Conservation (phyloP, 208 protist genomes). For the Zelonia costaricensis region DNA sequence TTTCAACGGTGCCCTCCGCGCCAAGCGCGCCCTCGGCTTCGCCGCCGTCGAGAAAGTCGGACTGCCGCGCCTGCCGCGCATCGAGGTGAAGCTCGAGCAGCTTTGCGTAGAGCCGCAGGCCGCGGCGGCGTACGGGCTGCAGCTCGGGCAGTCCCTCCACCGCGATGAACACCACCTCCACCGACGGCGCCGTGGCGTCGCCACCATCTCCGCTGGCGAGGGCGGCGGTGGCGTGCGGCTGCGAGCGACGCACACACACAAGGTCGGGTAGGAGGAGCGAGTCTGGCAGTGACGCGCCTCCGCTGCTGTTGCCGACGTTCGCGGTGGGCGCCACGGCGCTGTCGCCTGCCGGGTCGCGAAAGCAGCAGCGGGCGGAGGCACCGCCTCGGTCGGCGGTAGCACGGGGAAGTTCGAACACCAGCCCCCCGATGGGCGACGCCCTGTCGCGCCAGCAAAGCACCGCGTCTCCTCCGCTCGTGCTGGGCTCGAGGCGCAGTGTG, state of each 20-base stretch:
- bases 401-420: too few relatives aligned
- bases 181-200: not conserved
- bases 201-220: not conserved
- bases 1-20: not conserved
- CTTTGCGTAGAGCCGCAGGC: constrained; percentile 7
- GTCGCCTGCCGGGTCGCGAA: too few relatives aligned
- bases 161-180: constrained; percentile 10
- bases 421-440: too few relatives aligned
- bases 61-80: not conserved
- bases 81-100: not conserved
- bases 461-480: too few relatives aligned
- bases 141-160: constrained; percentile 21
- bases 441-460: too few relatives aligned
- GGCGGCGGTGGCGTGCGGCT: not conserved
- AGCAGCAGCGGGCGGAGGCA: too few relatives aligned
- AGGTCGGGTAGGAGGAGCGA: constrained; percentile 15
- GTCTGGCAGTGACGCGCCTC: too few relatives aligned
- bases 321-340: too few relatives aligned
- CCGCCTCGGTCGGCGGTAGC: too few relatives aligned
- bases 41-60: too few relatives aligned
- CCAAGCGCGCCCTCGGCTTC: not conserved
- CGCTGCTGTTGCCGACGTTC: too few relatives aligned
- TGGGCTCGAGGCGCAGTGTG: constrained; percentile 1
- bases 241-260: not conserved
- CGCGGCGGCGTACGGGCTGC: constrained; percentile 3